Evolutionary conservation across 2,329 filamentous ascomycete species (phyloP).

Genomic region (Ilyonectria destructans): DNA sequence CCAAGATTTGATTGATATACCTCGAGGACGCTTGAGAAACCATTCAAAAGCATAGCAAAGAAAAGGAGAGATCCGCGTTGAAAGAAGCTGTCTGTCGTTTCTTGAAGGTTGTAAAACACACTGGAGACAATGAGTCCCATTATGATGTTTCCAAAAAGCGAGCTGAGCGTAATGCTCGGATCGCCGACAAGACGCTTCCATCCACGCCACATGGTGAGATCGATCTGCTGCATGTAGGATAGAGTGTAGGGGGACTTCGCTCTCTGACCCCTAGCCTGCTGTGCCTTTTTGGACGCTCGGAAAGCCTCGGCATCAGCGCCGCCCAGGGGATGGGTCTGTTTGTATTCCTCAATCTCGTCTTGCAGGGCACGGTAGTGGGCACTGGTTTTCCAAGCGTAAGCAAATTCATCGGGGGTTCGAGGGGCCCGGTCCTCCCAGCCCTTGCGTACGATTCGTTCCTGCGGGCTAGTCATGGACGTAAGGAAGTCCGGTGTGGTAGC

Average conservation of each 20-base stretch:
- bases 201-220: conserved; percentile 38
- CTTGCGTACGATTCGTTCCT: conserved; percentile 51
- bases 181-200: conserved; percentile 49
- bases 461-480: conserved; percentile 65
- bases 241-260: conserved; percentile 43
- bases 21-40: conserved; percentile 57
- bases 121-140: conserved; percentile 68
- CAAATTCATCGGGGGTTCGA: conserved; percentile 57
- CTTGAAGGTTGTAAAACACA: conserved; percentile 64
- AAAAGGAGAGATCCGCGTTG: conserved; percentile 65
- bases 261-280: conserved; percentile 61
- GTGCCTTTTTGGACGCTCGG: conserved; percentile 61
- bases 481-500: conserved; percentile 82
- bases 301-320: conserved; percentile 65
- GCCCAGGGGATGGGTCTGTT: conserved; percentile 48
- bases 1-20: conserved; percentile 19
- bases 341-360: conserved; percentile 68
- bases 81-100: conserved; percentile 63
- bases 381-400: conserved; percentile 50
- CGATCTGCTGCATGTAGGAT: conserved; percentile 43
- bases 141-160: conserved; percentile 61
- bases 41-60: conserved; percentile 67
- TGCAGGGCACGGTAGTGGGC: conserved; percentile 55
- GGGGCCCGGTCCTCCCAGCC: conserved; percentile 54
- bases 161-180: conserved; percentile 56